Evolutionary conservation across 305 asterid species (phyloP), one percentile per base, ranked within the genome.

Genomic region (Fraxinus angustifolia): DNA sequence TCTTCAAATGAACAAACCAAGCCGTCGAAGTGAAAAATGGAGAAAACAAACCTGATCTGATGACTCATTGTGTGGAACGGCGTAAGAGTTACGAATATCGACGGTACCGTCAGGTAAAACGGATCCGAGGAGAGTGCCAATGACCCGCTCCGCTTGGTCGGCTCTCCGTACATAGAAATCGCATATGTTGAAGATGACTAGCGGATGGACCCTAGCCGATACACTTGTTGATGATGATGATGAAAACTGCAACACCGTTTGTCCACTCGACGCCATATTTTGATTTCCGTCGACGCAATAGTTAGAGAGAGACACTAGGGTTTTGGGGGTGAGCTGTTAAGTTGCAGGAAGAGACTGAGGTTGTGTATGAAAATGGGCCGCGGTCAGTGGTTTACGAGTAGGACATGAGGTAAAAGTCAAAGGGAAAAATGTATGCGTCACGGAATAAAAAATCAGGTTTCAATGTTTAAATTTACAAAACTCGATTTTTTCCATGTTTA

Each of bases 111-210:
- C 99, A 0, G 97, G 90, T 12, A 95, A 84, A 26, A 92, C 94
- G 12, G 96, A 94, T 26, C 98, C 98, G 77, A 92, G 93, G 8
- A 94, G 93, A 58, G 98, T 92, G 62, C 99, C 99, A 65, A 95
- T 93, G 28, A 93, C 96, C 70, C 99, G 95, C 68, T 90, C 97
- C 11, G 97, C 89, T 85, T 91, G 96, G 87, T 95, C 99, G 1
- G 98, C 97, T 70, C 99, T 88, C 85, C 99, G 83, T 0, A 95
- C 99, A 73, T 87, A 95, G 79, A 90, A 92, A 80, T 95, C 97
- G 81, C 97, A 91, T 38, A 95, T 92, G 84, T 95, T 95, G 87
- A 86, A 92, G 23, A 95, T 90, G 6, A 95, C 98, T 26, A 95
- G 84, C 2, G 99, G 98, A 80, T 93, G 99, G 78, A 95, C 91